Percentiles rank a stretch among this genome's conserved stretches.
Conservation (phyloP, 1,139 yeast genomes). For the Candida pseudoviswanathii region DNA sequence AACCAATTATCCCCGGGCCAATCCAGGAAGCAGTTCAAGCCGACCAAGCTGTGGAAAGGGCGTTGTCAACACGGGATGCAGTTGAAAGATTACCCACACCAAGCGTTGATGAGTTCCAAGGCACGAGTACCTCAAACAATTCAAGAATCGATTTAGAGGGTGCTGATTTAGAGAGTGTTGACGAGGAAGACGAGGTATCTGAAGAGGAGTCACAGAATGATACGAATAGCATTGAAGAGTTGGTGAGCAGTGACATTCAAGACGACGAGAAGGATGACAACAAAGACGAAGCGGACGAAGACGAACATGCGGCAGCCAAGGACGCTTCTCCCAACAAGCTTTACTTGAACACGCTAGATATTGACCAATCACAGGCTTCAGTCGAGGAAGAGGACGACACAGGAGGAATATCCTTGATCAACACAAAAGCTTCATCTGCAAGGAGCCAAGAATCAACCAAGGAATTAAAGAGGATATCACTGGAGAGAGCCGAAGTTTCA, state of each 20-base stretch:
- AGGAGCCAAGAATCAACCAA: constrained; percentile 1
- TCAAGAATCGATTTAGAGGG: constrained; percentile 7
- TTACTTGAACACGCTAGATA: neutral
- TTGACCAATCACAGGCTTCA: neutral
- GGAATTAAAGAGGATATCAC: neutral
- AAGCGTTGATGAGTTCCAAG: constrained; percentile 7
- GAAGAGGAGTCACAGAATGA: neutral
- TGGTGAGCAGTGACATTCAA: neutral
- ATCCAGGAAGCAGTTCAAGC: neutral
- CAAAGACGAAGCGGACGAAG: neutral
- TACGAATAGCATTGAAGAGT: neutral
- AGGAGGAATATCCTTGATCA: neutral
- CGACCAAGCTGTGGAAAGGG: neutral
- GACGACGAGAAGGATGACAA: neutral
- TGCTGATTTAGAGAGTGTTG: constrained; percentile 21
- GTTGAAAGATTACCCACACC: neutral
- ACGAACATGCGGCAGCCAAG: neutral
- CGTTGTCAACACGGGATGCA: neutral
- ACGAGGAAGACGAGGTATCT: constrained; percentile 13
- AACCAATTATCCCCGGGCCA: neutral
- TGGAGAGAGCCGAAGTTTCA: neutral
- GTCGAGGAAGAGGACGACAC: neutral
- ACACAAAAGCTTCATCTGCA: constrained; percentile 1
- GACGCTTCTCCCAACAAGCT: neutral
- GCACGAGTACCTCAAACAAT: constrained; percentile 10